These are phyloP conservation scores for Leavenworthia alabamica DNA, from an alignment of 345 rosid species.

Conservation along the genomic window DNA sequence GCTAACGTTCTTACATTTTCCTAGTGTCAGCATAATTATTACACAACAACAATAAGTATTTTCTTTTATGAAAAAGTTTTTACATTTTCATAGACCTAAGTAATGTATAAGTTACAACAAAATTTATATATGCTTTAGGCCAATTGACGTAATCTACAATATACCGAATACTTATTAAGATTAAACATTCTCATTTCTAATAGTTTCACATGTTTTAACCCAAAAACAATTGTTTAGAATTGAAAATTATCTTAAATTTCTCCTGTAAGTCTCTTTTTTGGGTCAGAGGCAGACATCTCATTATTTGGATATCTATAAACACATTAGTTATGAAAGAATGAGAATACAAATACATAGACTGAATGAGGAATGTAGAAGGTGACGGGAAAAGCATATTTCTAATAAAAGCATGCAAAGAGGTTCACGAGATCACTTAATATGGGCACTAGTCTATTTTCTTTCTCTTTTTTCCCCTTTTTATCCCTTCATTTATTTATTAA, in stretches of 20 bases:
- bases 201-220: neutral
- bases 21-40: neutral
- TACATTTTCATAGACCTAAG: neutral
- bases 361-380: constrained; percentile 23
- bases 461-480: neutral
- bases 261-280: neutral
- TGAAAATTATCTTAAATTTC: neutral
- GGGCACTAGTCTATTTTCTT: constrained; percentile 24
- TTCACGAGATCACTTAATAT: constrained; percentile 32
- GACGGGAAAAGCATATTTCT: constrained; percentile 35
- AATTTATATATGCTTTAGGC: neutral
- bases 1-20: neutral
- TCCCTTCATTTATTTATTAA: neutral
- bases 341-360: neutral
- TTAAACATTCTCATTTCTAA: neutral
- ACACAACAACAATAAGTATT: neutral
- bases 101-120: neutral
- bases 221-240: neutral
- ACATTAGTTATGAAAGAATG: neutral
- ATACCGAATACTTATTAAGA: neutral
- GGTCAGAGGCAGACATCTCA: neutral
- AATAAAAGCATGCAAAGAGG: constrained; percentile 34
- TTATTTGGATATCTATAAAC: neutral
- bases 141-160: neutral
- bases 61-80: too few relatives aligned